These are phyloP conservation scores for Macrocybe gigantea DNA, from an alignment of 768 basidiomycete species.

Conservation along the genomic window DNA sequence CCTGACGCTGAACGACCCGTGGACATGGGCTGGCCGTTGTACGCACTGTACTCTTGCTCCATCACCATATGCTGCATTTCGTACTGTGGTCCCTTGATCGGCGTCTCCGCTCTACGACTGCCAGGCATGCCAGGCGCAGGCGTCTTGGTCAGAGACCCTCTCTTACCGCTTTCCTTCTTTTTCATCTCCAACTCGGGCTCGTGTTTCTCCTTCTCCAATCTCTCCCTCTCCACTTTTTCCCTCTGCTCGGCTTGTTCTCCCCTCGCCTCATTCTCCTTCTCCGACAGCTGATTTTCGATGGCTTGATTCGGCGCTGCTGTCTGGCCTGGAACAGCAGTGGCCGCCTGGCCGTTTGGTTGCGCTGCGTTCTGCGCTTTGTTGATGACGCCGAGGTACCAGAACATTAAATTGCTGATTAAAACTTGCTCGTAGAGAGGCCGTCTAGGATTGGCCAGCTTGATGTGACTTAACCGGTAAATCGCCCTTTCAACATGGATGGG, in stretches of 20 bases:
- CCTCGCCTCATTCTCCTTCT: conserved; percentile 33
- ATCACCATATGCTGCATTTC: conserved; percentile 92
- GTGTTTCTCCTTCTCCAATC: conserved; percentile 32
- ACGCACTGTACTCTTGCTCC: conserved; percentile 76
- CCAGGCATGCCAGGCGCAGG: conserved; percentile 40
- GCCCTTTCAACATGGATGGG: conserved; percentile 99
- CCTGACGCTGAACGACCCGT: conserved; percentile 19
- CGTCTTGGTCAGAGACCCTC: conserved; percentile 65
- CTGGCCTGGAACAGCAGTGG: conserved; percentile 10
- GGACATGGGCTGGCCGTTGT: conserved; percentile 24
- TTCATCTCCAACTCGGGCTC: conserved; percentile 52
- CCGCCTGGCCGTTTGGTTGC: conserved; percentile 20
- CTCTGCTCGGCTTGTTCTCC: conserved; percentile 29
- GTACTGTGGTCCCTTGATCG: conserved; percentile 85
- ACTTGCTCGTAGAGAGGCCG: conserved; percentile 97
- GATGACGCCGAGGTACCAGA: conserved; percentile 98
- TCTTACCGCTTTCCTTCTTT: conserved; percentile 46
- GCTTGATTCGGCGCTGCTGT: conserved; percentile 24
- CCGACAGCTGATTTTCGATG: conserved; percentile 29
- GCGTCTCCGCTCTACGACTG: conserved; percentile 75
- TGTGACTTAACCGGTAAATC: conserved; percentile 95
- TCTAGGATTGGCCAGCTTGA: conserved; percentile 96
- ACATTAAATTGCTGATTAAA: conserved; percentile 90
- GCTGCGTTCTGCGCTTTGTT: conserved; percentile 67
- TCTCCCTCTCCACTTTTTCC: conserved; percentile 39